Evolutionary conservation across 2,329 filamentous ascomycete species (phyloP).

Genomic region (Colletotrichum melonis): DNA sequence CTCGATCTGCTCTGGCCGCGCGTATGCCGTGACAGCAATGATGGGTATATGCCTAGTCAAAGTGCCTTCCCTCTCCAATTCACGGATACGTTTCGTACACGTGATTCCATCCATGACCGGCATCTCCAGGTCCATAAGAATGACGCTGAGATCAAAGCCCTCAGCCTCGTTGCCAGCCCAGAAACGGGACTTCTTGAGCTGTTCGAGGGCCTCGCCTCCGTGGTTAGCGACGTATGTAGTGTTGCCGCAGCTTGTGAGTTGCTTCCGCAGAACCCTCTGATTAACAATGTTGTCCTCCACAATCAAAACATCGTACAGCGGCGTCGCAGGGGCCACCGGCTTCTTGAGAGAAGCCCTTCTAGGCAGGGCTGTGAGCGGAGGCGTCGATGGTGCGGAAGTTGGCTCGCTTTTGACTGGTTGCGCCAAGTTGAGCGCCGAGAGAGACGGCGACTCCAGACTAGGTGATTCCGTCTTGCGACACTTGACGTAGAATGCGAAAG

Average conservation of each 20-base stretch:
- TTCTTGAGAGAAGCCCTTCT: conserved; percentile 19
- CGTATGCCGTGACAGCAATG: conserved; percentile 87
- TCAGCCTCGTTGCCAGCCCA: conserved; percentile 61
- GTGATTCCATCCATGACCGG: conserved; percentile 85
- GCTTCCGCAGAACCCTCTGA: conserved; percentile 71
- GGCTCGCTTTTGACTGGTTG: conserved; percentile 39
- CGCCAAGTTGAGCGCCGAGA: conserved; percentile 49
- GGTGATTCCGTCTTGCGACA: conserved; percentile 66
- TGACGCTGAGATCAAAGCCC: conserved; percentile 70
- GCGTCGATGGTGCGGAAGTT: conserved; percentile 15
- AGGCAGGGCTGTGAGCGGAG: conserved; percentile 10
- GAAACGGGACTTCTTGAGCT: conserved; percentile 65
- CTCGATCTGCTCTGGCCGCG: conserved; percentile 78
- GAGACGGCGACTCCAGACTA: conserved; percentile 49
- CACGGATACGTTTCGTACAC: conserved; percentile 76
- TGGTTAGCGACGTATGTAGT: conserved; percentile 73
- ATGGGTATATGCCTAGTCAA: conserved; percentile 78
- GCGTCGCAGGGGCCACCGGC: background rate
- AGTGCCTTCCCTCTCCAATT: conserved; percentile 71
- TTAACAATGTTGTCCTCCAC: conserved; percentile 78
- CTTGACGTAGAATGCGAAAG: conserved; percentile 82
- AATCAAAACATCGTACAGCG: conserved; percentile 65
- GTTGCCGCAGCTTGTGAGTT: conserved; percentile 70
- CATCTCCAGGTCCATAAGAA: conserved; percentile 88
- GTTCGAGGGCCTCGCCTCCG: conserved; percentile 70